Evolutionary conservation across 345 rosid genomes (phyloP), one percentile per base, ranked within the genome.

Genomic region (Gossypium herbaceum): DNA sequence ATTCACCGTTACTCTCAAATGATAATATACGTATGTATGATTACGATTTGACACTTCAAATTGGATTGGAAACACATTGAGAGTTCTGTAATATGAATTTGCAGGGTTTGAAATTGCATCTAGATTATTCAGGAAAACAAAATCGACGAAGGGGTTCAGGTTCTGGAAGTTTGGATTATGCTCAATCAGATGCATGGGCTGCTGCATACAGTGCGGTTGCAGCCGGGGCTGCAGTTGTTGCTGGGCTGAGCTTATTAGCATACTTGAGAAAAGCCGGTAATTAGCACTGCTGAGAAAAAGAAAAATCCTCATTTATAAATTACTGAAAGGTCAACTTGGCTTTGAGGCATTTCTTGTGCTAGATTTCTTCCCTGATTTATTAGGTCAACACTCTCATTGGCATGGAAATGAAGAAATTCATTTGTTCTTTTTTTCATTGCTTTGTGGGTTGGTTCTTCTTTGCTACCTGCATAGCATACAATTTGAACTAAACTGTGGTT

Each of bases 211-310:
- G 97, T 68, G 86, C 91, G 5, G 93, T 89, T 47, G 99, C 98
- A 1, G 99, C 99, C 0, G 95, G 98, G 51, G 99, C 98, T 17
- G 95, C 97, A 20, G 81, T 96, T 39, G 88, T 85, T 72, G 98
- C 98, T 74, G 98, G 98, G 56, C 79, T 92, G 60, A 94, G 99
- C 29, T 80, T 93, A 15, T 82, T 93, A 78, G 95, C 99, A n/a
- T 96, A 82, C 87, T 78, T 96, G 74, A 87, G 67, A 83, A 88
- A 84, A 86, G 78, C 85, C 3, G 91, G 94, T 12, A 72, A 81
- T 56, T 90, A 68, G 86, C 56, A 52, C 24, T 48, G 60, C 27
- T 51, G 61, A 25, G 39, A 11, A 48, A 55, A 20, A 39, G 9
- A 48, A 55, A 58, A 43, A 20, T 54, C 17, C 8, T 54, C 29